A percentile compares a stretch with the other conserved stretches of the same genome.
Evolutionary conservation across 2,329 filamentous ascomycete species (phyloP).

Genomic region (Fusarium euwallaceae): DNA sequence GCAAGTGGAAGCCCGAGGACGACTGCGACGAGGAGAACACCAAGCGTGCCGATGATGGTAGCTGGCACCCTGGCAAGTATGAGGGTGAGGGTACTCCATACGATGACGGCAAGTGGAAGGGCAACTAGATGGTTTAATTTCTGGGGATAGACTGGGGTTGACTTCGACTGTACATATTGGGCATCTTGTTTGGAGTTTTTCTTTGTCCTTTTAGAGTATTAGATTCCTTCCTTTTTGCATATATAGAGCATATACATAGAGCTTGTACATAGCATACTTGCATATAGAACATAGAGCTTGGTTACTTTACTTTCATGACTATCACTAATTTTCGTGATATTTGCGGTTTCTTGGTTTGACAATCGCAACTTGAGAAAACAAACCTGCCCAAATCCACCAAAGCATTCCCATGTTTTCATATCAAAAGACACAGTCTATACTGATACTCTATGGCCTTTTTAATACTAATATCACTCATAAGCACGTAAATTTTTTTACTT

Average conservation of each 20-base stretch:
- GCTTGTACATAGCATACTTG: background rate
- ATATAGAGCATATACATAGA: background rate
- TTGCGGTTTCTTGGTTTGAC: background rate
- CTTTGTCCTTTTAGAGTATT: background rate
- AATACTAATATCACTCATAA: background rate
- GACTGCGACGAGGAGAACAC: background rate
- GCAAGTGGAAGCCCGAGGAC: slow-evolving; percentile 10
- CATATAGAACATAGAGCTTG: background rate
- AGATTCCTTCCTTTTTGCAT: background rate
- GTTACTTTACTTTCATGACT: background rate
- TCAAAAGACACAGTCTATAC: background rate
- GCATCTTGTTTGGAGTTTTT: background rate
- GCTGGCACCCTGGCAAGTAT: slow-evolving; percentile 17
- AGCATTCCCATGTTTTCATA: background rate
- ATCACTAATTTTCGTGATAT: fast-evolving
- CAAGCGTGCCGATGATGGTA: slow-evolving; percentile 25
- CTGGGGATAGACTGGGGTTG: background rate
- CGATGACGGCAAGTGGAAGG: slow-evolving; percentile 16
- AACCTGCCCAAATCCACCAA: no score
- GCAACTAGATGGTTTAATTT: background rate
- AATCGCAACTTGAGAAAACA: background rate
- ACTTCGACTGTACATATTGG: background rate
- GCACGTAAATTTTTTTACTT: background rate
- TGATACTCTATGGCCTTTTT: background rate
- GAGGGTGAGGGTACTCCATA: slow-evolving; percentile 12